These are phyloP conservation scores for Suaeda aralocaspica DNA, from an alignment of 148 eudicot species.

Conservation along the genomic window DNA sequence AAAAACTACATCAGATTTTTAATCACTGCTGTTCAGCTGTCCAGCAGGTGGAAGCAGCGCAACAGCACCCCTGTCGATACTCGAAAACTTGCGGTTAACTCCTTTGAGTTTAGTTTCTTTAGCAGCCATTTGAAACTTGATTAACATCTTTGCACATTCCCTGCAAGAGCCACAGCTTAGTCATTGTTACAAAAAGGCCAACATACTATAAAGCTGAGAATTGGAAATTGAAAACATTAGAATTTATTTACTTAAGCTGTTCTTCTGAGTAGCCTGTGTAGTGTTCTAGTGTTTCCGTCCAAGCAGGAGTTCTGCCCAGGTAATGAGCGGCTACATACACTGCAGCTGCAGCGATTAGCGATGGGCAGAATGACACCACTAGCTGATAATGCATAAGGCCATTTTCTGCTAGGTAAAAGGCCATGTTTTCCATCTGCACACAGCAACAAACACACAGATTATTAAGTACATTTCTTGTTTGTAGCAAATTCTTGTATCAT, in stretches of 20 bases:
- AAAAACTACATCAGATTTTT: too few species aligned
- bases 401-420: constrained; percentile 62
- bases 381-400: constrained; percentile 52
- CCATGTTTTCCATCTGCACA: constrained; percentile 72
- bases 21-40: neutral
- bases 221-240: neutral
- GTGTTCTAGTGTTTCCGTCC: constrained; percentile 65
- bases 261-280: constrained; percentile 66
- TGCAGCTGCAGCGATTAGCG: constrained; percentile 67
- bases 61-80: constrained; percentile 49
- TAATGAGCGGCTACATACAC: constrained; percentile 61
- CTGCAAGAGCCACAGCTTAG: constrained; percentile 21
- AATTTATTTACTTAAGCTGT: constrained; percentile 38
- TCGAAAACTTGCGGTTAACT: constrained; percentile 49
- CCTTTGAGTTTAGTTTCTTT: constrained; percentile 50
- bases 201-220: neutral
- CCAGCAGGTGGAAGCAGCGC: constrained; percentile 58
- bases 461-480: neutral
- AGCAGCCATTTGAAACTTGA: constrained; percentile 33
- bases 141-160: constrained; percentile 61
- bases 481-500: neutral
- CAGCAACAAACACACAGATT: neutral
- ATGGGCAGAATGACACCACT: constrained; percentile 43
- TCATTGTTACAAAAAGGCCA: neutral
- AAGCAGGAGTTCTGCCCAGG: constrained; percentile 45